Conservation (phyloP, 2,329 filamentous ascomycete species). For the Coniochaeta sp. region DNA sequence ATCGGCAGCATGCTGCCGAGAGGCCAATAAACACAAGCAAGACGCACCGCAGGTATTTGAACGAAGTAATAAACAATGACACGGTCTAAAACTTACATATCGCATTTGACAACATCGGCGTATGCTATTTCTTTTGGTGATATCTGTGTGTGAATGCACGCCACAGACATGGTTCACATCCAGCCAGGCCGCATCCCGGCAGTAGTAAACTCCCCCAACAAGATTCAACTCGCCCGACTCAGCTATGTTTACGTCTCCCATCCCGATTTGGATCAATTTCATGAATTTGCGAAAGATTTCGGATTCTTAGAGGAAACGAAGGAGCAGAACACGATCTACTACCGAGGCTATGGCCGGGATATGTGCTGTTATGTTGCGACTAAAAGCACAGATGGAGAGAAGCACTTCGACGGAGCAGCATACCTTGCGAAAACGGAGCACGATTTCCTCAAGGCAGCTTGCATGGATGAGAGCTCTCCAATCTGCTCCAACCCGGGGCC, state of each 20-base stretch:
- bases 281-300: constrained; percentile 18
- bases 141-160: too few relatives aligned
- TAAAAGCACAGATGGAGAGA: constrained; percentile 13
- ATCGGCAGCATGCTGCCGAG: too few relatives aligned
- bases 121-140: too few relatives aligned
- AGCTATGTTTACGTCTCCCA: constrained; percentile 15
- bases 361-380: constrained; percentile 39
- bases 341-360: constrained; percentile 41
- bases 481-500: too few relatives aligned
- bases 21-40: too few relatives aligned
- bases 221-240: constrained; percentile 10
- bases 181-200: too few relatives aligned
- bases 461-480: too few relatives aligned
- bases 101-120: too few relatives aligned
- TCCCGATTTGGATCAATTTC: constrained; percentile 16
- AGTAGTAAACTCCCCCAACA: constrained; percentile 12
- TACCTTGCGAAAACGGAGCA: constrained; percentile 26
- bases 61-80: too few relatives aligned
- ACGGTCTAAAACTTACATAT: too few relatives aligned
- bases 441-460: constrained; percentile 29
- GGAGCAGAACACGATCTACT: constrained; percentile 30
- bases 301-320: constrained; percentile 16
- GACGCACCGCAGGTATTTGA: too few relatives aligned
- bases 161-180: too few relatives aligned
- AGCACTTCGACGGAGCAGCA: constrained; percentile 15